Percentiles rank a stretch among this genome's conserved stretches.
These are phyloP conservation scores for Fraxinus xanthoxyloides DNA, from an alignment of 305 asterid genomes.

Conservation along the genomic window DNA sequence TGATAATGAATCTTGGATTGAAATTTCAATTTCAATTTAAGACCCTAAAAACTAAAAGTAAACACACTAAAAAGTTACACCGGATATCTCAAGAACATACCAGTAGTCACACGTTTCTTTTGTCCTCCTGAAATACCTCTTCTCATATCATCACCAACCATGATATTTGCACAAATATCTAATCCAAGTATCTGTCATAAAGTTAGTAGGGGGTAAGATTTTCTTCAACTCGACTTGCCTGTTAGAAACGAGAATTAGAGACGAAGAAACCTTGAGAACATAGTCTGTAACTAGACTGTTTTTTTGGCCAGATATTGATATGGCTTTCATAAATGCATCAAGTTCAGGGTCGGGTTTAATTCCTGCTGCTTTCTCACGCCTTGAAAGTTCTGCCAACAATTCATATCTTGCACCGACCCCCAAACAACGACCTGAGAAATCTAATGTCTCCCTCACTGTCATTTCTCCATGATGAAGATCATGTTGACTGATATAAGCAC, in stretches of 20 bases:
- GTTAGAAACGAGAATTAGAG: neutral
- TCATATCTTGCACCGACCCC: conserved; percentile 51
- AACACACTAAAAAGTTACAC: neutral
- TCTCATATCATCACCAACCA: conserved; percentile 59
- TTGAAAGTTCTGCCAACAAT: conserved; percentile 37
- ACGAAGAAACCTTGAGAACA: conserved; percentile 44
- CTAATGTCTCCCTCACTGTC: conserved; percentile 64
- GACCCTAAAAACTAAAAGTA: neutral
- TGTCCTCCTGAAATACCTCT: conserved; percentile 64
- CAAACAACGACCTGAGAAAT: conserved; percentile 51
- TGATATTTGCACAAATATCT: conserved; percentile 44
- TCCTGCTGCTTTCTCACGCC: conserved; percentile 51
- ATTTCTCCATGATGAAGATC: conserved; percentile 62
- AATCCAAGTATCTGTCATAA: conserved; percentile 47
- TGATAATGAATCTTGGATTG: neutral
- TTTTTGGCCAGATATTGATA: conserved; percentile 44
- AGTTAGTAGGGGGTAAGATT: neutral
- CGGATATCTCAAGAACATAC: conserved; percentile 23
- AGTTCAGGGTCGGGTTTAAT: conserved; percentile 50
- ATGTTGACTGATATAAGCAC: conserved; percentile 54
- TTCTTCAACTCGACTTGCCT: neutral
- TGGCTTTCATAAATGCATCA: conserved; percentile 53
- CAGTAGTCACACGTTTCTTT: conserved; percentile 52
- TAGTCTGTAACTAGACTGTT: conserved; percentile 49
- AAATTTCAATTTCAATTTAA: neutral